Percentiles rank a stretch among this genome's conserved stretches.
These are phyloP conservation scores for Ustulina deusta DNA, from an alignment of 2,329 filamentous ascomycete genomes.

Conservation along the genomic window DNA sequence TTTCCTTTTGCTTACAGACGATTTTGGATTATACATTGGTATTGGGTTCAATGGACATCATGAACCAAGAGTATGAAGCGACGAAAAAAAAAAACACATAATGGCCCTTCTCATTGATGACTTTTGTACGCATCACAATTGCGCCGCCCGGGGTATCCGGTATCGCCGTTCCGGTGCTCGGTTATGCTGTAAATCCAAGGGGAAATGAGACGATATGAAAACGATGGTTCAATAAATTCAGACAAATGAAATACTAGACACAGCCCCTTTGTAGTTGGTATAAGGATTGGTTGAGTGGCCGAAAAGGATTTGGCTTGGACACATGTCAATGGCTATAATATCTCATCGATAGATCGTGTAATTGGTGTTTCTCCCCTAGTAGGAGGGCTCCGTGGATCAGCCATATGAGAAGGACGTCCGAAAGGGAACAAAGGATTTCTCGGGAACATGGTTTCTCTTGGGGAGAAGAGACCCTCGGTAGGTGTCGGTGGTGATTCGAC, in stretches of 20 bases:
- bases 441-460: constrained; percentile 64
- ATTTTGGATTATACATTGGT: constrained; percentile 46
- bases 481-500: constrained; percentile 65
- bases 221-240: constrained; percentile 38
- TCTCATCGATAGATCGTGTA: constrained; percentile 80
- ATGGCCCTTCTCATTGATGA: constrained; percentile 26
- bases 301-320: neutral
- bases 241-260: constrained; percentile 37
- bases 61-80: constrained; percentile 30
- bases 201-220: constrained; percentile 37
- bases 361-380: constrained; percentile 81
- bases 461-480: constrained; percentile 66
- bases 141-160: constrained; percentile 48
- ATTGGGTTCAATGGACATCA: constrained; percentile 37
- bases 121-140: constrained; percentile 41
- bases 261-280: constrained; percentile 9
- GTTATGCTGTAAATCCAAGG: constrained; percentile 43
- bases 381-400: constrained; percentile 79
- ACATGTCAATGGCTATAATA: constrained; percentile 65
- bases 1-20: constrained; percentile 29
- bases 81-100: constrained; percentile 30
- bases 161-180: constrained; percentile 46
- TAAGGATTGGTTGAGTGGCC: constrained; percentile 3
- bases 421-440: constrained; percentile 66
- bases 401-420: constrained; percentile 62